Evolutionary conservation across 768 basidiomycete species (phyloP).

Genomic region (Paxillus involutus): DNA sequence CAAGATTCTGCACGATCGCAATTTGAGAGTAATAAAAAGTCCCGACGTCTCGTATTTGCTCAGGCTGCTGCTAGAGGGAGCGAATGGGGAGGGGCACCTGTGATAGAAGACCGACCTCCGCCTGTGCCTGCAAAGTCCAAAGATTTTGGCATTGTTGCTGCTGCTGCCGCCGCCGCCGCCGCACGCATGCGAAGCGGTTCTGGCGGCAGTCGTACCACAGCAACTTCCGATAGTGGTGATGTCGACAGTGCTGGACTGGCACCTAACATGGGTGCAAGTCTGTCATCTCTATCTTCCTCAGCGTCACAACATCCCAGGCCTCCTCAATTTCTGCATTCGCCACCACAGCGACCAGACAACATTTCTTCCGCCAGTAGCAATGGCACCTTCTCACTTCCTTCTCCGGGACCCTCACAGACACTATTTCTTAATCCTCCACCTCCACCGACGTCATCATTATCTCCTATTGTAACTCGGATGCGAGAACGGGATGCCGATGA

Average conservation of each 20-base stretch:
- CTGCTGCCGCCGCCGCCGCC: too few relatives aligned
- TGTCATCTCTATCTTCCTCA: conserved; percentile 64
- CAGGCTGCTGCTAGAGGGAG: conserved; percentile 69
- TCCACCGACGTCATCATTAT: conserved; percentile 51
- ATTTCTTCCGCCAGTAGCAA: conserved; percentile 34
- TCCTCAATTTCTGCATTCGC: conserved; percentile 39
- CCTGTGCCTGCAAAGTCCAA: conserved; percentile 48
- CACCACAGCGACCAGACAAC: conserved; percentile 37
- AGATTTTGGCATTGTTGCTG: conserved; percentile 37
- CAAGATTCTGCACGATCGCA: conserved; percentile 80
- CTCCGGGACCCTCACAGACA: conserved; percentile 37
- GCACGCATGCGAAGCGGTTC: conserved; percentile 77
- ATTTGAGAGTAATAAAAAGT: conserved; percentile 78
- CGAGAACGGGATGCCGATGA: conserved; percentile 84
- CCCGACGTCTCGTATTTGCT: conserved; percentile 66
- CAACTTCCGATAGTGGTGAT: conserved; percentile 75
- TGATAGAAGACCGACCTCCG: conserved; percentile 42
- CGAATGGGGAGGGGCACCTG: conserved; percentile 52
- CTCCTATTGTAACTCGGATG: conserved; percentile 79
- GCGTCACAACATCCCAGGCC: conserved; percentile 51
- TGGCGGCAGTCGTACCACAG: conserved; percentile 74
- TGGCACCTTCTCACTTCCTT: conserved; percentile 37
- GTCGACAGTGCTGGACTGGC: conserved; percentile 45
- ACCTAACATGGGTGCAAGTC: conserved; percentile 40
- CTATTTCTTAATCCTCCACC: conserved; percentile 35